Conservation (phyloP, 2,329 filamentous ascomycete species). For the Aspergillus chevalieri region DNA sequence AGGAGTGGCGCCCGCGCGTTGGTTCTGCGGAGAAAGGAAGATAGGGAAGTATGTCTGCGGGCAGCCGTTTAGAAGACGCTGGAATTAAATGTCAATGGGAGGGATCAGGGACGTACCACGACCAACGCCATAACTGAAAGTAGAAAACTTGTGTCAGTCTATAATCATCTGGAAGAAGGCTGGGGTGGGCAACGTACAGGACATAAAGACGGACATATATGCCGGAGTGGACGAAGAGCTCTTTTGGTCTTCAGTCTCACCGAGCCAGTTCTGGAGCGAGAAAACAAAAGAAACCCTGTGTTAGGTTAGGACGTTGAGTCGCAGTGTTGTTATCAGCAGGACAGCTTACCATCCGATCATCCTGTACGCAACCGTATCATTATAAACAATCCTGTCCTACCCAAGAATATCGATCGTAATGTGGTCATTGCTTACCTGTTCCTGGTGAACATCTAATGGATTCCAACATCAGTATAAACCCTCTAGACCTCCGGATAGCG, state of each 20-base stretch:
- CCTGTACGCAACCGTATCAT: conserved; percentile 30
- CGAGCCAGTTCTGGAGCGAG: conserved; percentile 44
- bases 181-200: conserved; percentile 49
- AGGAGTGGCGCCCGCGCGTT: conserved; percentile 32
- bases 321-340: not conserved
- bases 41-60: conserved; percentile 59
- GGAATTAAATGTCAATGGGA: conserved; percentile 3
- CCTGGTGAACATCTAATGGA: conserved; percentile 69
- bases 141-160: conserved; percentile 2
- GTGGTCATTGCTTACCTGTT: conserved; percentile 58
- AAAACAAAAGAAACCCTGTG: conserved; percentile 43
- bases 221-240: conserved; percentile 63
- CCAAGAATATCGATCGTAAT: not conserved
- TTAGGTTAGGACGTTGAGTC: conserved; percentile 11
- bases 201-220: conserved; percentile 73
- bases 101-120: conserved; percentile 34
- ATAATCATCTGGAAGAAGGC: not conserved
- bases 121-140: conserved; percentile 55
- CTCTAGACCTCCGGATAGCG: conserved; percentile 6
- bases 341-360: conserved; percentile 57
- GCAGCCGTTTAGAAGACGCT: conserved; percentile 1
- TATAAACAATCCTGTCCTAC: conserved; percentile 4
- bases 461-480: conserved; percentile 13
- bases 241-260: conserved; percentile 44
- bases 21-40: conserved; percentile 53